phyloP scores from a whole-genome alignment of 441 rosid genomes.

The Brassica hybrid region DNA sequence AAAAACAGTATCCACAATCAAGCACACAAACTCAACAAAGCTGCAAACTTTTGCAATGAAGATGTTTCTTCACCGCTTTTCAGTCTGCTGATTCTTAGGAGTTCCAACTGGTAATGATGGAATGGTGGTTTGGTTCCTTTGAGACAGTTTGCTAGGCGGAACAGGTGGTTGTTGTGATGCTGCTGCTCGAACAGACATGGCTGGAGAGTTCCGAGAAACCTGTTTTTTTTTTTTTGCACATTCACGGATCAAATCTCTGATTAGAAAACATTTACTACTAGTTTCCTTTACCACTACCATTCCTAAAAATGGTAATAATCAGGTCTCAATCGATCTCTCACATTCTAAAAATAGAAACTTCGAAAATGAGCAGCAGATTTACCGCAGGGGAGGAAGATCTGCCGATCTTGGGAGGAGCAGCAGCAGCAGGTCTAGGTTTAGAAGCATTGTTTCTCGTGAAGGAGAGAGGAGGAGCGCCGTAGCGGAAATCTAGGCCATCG shows the following conservation, averaged over 20 bases:
- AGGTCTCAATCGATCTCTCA: constrained; percentile 28
- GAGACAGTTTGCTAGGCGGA: constrained; percentile 54
- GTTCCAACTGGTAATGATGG: constrained; percentile 57
- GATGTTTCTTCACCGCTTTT: constrained; percentile 49
- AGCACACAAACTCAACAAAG: constrained; percentile 24
- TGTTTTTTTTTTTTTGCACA: constrained; percentile 8
- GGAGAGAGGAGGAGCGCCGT: constrained; percentile 83
- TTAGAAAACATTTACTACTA: not conserved
- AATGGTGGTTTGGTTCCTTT: constrained; percentile 55
- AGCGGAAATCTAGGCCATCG: constrained; percentile 76
- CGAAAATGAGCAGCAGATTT: constrained; percentile 28
- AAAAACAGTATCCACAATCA: constrained; percentile 25
- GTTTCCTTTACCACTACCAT: constrained; percentile 22
- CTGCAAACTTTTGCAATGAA: not conserved
- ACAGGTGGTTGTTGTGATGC: constrained; percentile 53
- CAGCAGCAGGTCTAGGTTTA: constrained; percentile 33
- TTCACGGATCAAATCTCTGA: constrained; percentile 22
- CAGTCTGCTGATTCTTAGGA: constrained; percentile 52
- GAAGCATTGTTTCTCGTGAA: constrained; percentile 53
- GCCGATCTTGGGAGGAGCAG: constrained; percentile 48
- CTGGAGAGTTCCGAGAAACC: constrained; percentile 54
- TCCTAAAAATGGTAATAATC: not conserved
- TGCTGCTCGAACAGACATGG: constrained; percentile 48
- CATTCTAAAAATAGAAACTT: constrained; percentile 40
- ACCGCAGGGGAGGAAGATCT: constrained; percentile 87